phyloP scores from a whole-genome alignment of 805 yeast species.

The Suhomyces pyralidae region DNA sequence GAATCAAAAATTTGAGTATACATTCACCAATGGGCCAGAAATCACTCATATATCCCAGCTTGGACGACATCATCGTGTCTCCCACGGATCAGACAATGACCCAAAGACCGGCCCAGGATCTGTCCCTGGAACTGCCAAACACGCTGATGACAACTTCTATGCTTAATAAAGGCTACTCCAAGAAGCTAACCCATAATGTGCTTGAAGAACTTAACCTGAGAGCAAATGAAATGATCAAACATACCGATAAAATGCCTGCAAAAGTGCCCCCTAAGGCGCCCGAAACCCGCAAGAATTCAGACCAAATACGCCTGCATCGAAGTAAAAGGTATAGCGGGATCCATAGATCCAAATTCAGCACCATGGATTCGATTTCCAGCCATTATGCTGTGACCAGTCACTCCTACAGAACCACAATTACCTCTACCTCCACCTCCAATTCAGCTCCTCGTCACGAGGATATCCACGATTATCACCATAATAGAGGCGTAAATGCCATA shows the following conservation, averaged over 20 bases:
- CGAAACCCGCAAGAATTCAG: background rate
- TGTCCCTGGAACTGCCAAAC: slow-evolving; percentile 2
- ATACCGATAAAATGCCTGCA: slow-evolving; percentile 9
- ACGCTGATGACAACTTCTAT: slow-evolving; percentile 15
- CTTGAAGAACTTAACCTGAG: slow-evolving; percentile 43
- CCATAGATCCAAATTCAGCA: slow-evolving; percentile 33
- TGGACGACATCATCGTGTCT: slow-evolving; percentile 10
- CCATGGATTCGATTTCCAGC: slow-evolving; percentile 24
- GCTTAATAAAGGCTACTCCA: slow-evolving; percentile 46
- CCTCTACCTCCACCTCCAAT: background rate
- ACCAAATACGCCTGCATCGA: slow-evolving; percentile 9
- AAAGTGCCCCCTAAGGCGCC: slow-evolving; percentile 1
- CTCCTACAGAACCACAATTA: background rate
- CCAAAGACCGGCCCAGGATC: slow-evolving; percentile 1
- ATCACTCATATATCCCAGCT: slow-evolving; percentile 11
- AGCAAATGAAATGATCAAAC: slow-evolving; percentile 35
- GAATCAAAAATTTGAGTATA: slow-evolving; percentile 30
- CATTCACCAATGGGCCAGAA: slow-evolving; percentile 24
- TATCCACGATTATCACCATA: background rate
- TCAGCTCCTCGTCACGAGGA: background rate
- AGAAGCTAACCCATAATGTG: slow-evolving; percentile 44
- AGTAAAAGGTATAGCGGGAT: slow-evolving; percentile 30
- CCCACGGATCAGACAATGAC: background rate
- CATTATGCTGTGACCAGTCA: slow-evolving; percentile 18
- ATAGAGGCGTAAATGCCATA: background rate